These are phyloP conservation scores for Rhizopogon hawkerae DNA, from an alignment of 1,284 basidiomycete species.

Conservation along the genomic window DNA sequence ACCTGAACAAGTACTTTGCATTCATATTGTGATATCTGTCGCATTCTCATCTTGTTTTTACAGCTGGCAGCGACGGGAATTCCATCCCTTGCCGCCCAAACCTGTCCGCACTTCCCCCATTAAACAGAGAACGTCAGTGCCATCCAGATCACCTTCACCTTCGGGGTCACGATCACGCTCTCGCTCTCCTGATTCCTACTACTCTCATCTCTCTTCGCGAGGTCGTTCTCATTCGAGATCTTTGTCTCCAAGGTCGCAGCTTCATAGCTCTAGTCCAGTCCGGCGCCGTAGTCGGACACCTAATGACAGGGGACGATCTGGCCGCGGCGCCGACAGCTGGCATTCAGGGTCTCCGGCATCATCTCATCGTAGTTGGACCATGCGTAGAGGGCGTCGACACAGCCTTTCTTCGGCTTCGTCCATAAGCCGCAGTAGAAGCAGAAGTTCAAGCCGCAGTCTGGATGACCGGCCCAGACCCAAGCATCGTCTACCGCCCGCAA, in stretches of 20 bases:
- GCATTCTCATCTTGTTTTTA: conserved; percentile 4
- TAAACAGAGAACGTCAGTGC: conserved; percentile 25
- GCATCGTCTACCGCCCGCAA: conserved; percentile 53
- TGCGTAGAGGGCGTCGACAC: conserved; percentile 23
- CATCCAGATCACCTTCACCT: conserved; percentile 19
- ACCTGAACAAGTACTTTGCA: conserved; percentile 57
- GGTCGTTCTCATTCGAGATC: conserved; percentile 58
- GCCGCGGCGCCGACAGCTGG: conserved; percentile 5
- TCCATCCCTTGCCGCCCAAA: conserved; percentile 30
- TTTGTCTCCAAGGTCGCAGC: conserved; percentile 45
- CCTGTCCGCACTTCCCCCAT: conserved; percentile 22
- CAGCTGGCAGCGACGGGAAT: conserved; percentile 48
- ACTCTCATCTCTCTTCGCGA: conserved; percentile 55
- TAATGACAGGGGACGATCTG: conserved; percentile 18
- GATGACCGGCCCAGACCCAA: conserved; percentile 41
- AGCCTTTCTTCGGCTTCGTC: conserved; percentile 41
- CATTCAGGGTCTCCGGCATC: conserved; percentile 31
- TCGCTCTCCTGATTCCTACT: conserved; percentile 55
- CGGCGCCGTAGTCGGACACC: conserved; percentile 30
- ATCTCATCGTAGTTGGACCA: conserved; percentile 27
- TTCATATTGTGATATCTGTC: conserved; percentile 2
- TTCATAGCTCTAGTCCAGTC: conserved; percentile 40
- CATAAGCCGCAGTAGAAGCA: conserved; percentile 42
- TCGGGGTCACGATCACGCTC: conserved; percentile 49
- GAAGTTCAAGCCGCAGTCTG: conserved; percentile 48